Percentiles rank a stretch among this genome's conserved stretches.
Conservation (phyloP, 345 rosid genomes). For the Lagerstroemia speciosa region DNA sequence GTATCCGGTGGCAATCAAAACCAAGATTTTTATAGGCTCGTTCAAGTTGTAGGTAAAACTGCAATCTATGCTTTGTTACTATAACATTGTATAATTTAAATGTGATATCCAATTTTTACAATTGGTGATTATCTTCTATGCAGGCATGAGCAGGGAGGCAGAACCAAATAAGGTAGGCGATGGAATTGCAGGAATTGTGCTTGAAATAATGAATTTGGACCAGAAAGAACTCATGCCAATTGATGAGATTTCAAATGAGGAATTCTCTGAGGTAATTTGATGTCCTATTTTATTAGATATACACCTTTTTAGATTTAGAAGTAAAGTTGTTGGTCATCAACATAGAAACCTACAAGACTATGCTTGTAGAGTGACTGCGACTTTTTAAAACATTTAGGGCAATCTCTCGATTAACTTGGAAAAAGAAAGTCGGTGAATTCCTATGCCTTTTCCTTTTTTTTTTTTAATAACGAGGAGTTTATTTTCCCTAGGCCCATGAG, state of each 20-base stretch:
- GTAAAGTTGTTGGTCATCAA: background rate
- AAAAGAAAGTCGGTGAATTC: background rate
- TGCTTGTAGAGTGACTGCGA: background rate
- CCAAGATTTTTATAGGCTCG: constrained; percentile 75
- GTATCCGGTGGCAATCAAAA: constrained; percentile 55
- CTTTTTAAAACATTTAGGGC: background rate
- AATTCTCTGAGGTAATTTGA: constrained; percentile 71
- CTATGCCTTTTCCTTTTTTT: too few species aligned
- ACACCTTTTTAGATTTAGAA: background rate
- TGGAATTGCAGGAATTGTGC: constrained; percentile 45
- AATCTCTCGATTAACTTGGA: background rate
- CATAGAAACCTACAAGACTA: background rate
- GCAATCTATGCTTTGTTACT: constrained; percentile 11
- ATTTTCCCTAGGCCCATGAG: too few species aligned
- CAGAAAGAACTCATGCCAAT: constrained; percentile 67
- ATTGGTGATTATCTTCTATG: constrained; percentile 9
- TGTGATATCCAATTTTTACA: background rate
- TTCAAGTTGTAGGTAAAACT: constrained; percentile 70
- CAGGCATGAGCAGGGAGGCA: constrained; percentile 58
- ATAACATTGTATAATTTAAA: background rate
- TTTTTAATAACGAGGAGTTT: too few species aligned
- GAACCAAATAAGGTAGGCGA: constrained; percentile 60
- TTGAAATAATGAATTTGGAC: constrained; percentile 63
- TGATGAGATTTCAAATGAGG: constrained; percentile 71
- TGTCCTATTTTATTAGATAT: background rate